Evolutionary conservation across 2,329 filamentous ascomycete genomes (phyloP).

Genomic region (Phyllosticta paracitricarpa): DNA sequence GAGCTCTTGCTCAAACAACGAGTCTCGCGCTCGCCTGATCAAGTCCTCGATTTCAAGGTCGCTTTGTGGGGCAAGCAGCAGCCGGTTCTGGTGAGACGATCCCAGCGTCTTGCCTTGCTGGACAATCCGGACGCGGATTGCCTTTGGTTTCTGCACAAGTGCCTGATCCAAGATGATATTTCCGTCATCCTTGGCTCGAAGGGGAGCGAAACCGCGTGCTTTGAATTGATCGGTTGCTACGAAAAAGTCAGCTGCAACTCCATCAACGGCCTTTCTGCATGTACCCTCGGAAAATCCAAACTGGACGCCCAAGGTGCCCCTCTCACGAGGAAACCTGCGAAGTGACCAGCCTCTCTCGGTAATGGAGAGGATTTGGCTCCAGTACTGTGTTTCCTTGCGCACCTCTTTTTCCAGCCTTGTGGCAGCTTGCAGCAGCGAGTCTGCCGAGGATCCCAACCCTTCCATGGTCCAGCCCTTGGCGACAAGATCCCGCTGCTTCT

Average conservation of each 20-base stretch:
- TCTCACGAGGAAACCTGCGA: conserved; percentile 63
- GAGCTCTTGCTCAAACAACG: conserved; percentile 73
- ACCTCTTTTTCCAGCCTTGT: conserved; percentile 67
- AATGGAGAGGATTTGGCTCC: conserved; percentile 74
- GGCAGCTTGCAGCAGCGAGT: conserved; percentile 63
- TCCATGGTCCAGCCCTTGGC: conserved; percentile 67
- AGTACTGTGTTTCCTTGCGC: conserved; percentile 72
- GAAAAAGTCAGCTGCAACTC: conserved; percentile 79
- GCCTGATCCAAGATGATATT: conserved; percentile 63
- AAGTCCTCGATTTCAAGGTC: conserved; percentile 46
- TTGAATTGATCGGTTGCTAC: conserved; percentile 55
- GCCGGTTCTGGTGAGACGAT: conserved; percentile 29
- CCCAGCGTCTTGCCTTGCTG: conserved; percentile 50
- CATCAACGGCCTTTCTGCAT: conserved; percentile 61
- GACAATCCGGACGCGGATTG: conserved; percentile 58
- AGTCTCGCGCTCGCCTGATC: conserved; percentile 67
- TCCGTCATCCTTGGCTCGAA: conserved; percentile 66
- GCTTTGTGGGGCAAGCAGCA: conserved; percentile 11
- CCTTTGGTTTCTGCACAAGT: conserved; percentile 44
- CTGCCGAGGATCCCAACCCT: conserved; percentile 63
- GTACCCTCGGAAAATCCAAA: conserved; percentile 76
- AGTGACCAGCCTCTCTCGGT: conserved; percentile 81
- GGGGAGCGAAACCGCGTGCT: conserved; percentile 67
- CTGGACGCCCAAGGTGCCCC: conserved; percentile 68
- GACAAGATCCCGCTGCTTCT: conserved; percentile 36